These are phyloP conservation scores for Venturia aucupariae DNA, from an alignment of 2,329 filamentous ascomycete genomes.

Conservation along the genomic window DNA sequence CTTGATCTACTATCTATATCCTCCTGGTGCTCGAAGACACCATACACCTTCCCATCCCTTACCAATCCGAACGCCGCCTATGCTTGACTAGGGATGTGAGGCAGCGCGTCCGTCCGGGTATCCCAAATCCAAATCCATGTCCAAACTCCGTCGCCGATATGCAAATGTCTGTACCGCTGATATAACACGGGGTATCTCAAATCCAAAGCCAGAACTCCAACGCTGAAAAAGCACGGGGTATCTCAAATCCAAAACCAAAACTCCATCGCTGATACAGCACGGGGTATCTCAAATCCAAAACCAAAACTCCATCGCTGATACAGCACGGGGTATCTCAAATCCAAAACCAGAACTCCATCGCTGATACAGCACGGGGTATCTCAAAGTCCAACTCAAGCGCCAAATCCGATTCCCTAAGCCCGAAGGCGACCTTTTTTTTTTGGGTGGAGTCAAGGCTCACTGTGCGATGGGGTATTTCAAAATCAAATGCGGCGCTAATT, in stretches of 20 bases:
- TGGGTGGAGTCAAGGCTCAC: too few species aligned
- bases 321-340: not conserved
- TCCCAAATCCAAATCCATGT: not conserved
- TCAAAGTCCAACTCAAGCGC: too few species aligned
- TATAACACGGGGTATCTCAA: not conserved
- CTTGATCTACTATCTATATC: not conserved
- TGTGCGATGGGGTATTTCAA: too few species aligned
- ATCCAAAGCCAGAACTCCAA: not conserved
- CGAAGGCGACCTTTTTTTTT: too few species aligned
- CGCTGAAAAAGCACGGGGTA: not conserved
- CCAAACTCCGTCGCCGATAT: too few species aligned
- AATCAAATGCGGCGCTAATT: too few species aligned
- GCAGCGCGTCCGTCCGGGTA: not conserved
- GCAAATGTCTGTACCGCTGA: not conserved
- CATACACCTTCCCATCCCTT: not conserved
- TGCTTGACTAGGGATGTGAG: not conserved
- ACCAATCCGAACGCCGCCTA: not conserved
- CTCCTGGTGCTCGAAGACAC: not conserved
- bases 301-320: not conserved
- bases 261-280: not conserved
- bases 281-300: not conserved
- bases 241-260: not conserved
- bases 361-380: not conserved
- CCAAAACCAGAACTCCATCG: not conserved
- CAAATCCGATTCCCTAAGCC: too few species aligned